Evolutionary conservation across 148 eudicot genomes (phyloP).

Genomic region (Camellia granthamiana): DNA sequence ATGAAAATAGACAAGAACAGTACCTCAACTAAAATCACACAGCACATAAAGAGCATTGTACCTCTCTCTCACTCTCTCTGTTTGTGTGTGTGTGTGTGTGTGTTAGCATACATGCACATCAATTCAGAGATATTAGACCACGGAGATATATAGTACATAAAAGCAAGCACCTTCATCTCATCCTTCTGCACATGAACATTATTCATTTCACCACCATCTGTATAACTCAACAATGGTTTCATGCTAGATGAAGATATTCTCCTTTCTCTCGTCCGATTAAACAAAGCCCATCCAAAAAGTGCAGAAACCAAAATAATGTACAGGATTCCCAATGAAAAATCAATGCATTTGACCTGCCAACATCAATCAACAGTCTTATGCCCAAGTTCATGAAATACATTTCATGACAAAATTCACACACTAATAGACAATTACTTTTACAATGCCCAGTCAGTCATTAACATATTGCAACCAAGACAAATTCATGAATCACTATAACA

Average conservation of each 20-base stretch:
- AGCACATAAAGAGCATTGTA: background rate
- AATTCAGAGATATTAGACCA: background rate
- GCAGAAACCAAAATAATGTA: conserved; percentile 51
- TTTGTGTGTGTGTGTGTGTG: background rate
- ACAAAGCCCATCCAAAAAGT: conserved; percentile 61
- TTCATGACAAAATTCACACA: background rate
- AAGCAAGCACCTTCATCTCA: conserved; percentile 22
- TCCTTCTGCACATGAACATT: conserved; percentile 22
- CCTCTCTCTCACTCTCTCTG: background rate
- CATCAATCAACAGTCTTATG: conserved; percentile 12
- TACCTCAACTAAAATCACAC: background rate
- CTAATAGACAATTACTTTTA: no score
- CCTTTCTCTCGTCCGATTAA: conserved; percentile 35
- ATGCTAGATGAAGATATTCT: conserved; percentile 37
- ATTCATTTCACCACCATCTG: conserved; percentile 30
- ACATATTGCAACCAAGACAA: background rate
- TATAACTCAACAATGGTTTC: conserved; percentile 35
- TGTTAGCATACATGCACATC: background rate
- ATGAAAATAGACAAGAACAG: background rate
- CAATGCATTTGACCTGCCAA: conserved; percentile 61
- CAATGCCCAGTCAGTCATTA: conserved; percentile 5
- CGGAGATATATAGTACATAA: background rate
- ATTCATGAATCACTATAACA: background rate
- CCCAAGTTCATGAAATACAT: background rate
- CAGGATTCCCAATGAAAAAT: conserved; percentile 48